A percentile compares a stretch with the other conserved stretches of the same genome.
Evolutionary conservation across 1,284 basidiomycete genomes (phyloP).

Genomic region (Marasmius sp.): DNA sequence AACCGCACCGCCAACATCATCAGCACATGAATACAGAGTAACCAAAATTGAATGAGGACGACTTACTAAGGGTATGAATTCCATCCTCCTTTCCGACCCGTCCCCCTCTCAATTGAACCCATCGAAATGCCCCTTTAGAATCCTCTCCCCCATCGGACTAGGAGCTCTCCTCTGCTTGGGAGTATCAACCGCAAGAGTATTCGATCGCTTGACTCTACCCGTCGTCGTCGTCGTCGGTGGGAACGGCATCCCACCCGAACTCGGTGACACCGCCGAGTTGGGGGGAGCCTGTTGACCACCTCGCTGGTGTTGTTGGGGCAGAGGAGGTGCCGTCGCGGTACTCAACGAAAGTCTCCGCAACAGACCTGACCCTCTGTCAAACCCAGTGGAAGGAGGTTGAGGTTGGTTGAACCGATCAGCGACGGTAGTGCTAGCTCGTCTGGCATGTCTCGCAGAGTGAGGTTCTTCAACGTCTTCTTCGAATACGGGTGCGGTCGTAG

Average conservation of each 20-base stretch:
- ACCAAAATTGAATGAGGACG: too few species aligned
- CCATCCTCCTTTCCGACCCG: too few species aligned
- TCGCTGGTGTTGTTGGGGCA: too few species aligned
- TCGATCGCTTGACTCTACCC: conserved; percentile 57
- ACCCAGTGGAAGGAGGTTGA: conserved; percentile 32
- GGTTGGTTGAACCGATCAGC: conserved; percentile 48
- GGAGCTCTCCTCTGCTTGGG: conserved; percentile 69
- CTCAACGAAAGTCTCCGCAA: conserved; percentile 72
- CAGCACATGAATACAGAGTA: too few species aligned
- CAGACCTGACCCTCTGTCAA: conserved; percentile 65
- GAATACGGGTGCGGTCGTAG: conserved; percentile 45
- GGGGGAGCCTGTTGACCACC: conserved; percentile 44
- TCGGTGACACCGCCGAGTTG: conserved; percentile 38
- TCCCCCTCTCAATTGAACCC: conserved; percentile 83
- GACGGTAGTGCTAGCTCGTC: conserved; percentile 48
- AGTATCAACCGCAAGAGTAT: conserved; percentile 55
- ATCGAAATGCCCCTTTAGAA: conserved; percentile 81
- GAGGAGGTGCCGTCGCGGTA: conserved; percentile 29
- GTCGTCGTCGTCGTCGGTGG: conserved; percentile 22
- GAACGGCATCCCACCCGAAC: conserved; percentile 23
- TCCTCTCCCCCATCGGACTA: conserved; percentile 84
- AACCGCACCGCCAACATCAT: too few species aligned
- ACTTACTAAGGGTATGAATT: too few species aligned
- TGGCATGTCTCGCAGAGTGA: conserved; percentile 44
- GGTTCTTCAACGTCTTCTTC: conserved; percentile 52